A percentile compares a stretch with the other conserved stretches of the same genome.
phyloP scores from a whole-genome alignment of 768 basidiomycete species.

The Sporobolomyces phaffii region DNA sequence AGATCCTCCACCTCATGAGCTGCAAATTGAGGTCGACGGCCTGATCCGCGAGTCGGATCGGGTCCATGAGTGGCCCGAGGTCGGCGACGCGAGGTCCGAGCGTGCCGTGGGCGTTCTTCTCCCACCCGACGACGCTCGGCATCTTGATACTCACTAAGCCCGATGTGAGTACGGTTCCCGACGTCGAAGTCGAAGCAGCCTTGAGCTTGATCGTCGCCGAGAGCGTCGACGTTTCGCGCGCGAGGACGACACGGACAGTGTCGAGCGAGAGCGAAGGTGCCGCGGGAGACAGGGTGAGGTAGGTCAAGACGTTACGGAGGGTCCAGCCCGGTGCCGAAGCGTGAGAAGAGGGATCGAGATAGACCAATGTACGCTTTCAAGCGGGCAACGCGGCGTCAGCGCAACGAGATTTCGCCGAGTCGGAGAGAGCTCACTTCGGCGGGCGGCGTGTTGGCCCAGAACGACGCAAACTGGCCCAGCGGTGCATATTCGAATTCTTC shows the following conservation, averaged over 20 bases:
- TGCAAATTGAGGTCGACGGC: constrained; percentile 97
- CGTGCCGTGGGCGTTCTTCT: constrained; percentile 82
- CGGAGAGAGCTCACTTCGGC: neutral
- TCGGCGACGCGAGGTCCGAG: constrained; percentile 81
- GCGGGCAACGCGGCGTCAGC: neutral
- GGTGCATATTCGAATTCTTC: neutral
- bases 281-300: constrained; percentile 50
- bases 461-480: constrained; percentile 14
- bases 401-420: too few relatives aligned
- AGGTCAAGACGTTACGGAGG: constrained; percentile 81
- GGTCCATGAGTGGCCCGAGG: constrained; percentile 94
- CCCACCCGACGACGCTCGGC: constrained; percentile 84
- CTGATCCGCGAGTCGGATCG: constrained; percentile 78
- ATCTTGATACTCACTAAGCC: neutral
- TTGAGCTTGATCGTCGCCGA: neutral
- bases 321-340: constrained; percentile 80
- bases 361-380: constrained; percentile 55
- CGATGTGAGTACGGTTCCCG: neutral
- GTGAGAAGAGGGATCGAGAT: constrained; percentile 78
- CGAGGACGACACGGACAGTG: constrained; percentile 62
- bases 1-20: constrained; percentile 94
- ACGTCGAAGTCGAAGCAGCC: too few relatives aligned
- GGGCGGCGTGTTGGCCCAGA: constrained; percentile 24
- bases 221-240: constrained; percentile 54
- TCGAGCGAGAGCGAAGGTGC: constrained; percentile 51